Base-by-base conservation (phyloP, 345 rosid genomes). In the Murraya paniculata region DNA sequence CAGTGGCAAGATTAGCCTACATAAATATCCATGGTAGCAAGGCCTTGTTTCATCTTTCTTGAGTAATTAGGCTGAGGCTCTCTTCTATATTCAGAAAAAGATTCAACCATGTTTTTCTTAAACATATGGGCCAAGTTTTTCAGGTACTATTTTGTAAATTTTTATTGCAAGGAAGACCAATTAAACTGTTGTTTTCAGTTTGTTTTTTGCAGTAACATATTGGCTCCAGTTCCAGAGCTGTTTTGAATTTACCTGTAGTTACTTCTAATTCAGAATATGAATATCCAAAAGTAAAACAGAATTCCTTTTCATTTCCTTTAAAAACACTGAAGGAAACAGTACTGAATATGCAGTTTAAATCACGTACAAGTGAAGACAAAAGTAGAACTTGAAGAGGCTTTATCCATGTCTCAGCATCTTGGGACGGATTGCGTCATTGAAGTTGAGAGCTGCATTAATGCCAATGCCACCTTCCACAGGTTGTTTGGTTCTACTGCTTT, bases 391-490 rank as follows among this genome's bases (percentile, higher is more conserved):
- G 90, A 83, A 78, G 95, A 92, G 67, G 91, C 95, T 68, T 77
- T 95, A 70, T 69, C 85, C 57, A 77, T 75, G 79, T 83, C 90
- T 85, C 82, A 82, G 72, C 16, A 81, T 73, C 89, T 83, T 82
- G 83, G 81, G 66, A 79, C 76, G 68, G 98, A 95, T 81, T 80
- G 87, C 64, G 77, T 95, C 41, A 86, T 93, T 91, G 98, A 95
- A 89, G 94, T 92, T 82, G 90, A 92, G 84, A 95, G 98, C 77
- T 68, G 88, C 87, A 95, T 93, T 35, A 80, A 80, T 76, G 79
- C 88, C 75, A 95, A 95, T 83, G 88, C 95, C 56, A 58, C 81
- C 65, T 86, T 90, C 83, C 98, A 95, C 84, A 91, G 98, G 98
- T 93, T 80, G 22, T 53, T 48, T 38, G 48, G 50, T 71, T 79